phyloP scores from a whole-genome alignment of 192 early-diverging fungal species.

The Spizellomyces punctatus region DNA sequence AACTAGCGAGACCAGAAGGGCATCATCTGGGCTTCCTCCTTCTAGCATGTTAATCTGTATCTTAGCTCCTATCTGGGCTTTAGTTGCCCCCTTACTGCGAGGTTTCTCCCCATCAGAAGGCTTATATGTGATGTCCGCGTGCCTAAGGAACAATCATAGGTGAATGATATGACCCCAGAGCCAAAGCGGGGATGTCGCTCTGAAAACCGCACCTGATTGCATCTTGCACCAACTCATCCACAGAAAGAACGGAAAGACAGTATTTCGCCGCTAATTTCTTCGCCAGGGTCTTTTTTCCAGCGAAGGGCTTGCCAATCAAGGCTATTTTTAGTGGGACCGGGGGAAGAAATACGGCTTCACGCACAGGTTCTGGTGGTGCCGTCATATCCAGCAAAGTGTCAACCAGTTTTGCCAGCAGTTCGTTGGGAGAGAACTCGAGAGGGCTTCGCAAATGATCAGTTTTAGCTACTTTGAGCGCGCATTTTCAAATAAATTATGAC shows the following conservation, averaged over 20 bases:
- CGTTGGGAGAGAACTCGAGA: slow-evolving; percentile 34
- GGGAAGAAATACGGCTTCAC: slow-evolving; percentile 41
- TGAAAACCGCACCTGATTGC: slow-evolving; percentile 46
- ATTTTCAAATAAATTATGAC: too few relatives aligned
- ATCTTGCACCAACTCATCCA: slow-evolving; percentile 52
- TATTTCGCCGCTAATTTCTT: slow-evolving; percentile 43
- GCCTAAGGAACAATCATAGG: not conserved
- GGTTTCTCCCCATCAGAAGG: not conserved
- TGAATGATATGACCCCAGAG: not conserved
- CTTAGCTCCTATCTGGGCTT: slow-evolving; percentile 45
- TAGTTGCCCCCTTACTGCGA: slow-evolving; percentile 2
- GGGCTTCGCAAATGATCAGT: not conserved
- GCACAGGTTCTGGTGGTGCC: slow-evolving; percentile 37
- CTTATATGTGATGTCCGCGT: slow-evolving; percentile 9
- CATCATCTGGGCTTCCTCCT: slow-evolving; percentile 51
- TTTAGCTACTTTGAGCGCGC: too few relatives aligned
- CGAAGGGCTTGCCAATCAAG: slow-evolving; percentile 58
- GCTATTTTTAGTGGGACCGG: slow-evolving; percentile 51
- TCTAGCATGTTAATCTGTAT: slow-evolving; percentile 52
- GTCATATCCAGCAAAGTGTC: slow-evolving; percentile 51
- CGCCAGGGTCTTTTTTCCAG: slow-evolving; percentile 53
- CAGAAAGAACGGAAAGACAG: slow-evolving; percentile 33
- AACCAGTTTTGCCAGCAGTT: slow-evolving; percentile 44
- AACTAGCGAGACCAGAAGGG: slow-evolving; percentile 51
- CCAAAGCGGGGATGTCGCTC: too few relatives aligned